Evolutionary conservation across 192 early-diverging fungal genomes (phyloP).

Genomic region (Neocallimastix lanati): DNA sequence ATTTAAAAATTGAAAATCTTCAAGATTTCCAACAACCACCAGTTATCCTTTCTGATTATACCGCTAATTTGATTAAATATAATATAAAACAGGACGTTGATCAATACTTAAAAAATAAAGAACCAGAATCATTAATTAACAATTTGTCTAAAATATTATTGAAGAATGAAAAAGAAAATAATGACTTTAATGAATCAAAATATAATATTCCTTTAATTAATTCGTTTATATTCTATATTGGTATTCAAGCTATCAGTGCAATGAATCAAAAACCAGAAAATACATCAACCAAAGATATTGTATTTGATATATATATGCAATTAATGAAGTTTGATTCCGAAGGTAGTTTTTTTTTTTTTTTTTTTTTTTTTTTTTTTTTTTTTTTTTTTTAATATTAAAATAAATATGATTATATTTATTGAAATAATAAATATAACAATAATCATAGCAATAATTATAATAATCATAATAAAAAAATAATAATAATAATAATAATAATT

Average conservation of each 20-base stretch:
- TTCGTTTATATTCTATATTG: slow-evolving; percentile 70
- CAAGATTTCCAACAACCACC: slow-evolving; percentile 77
- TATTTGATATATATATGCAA: background rate
- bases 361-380: slow-evolving; percentile 6
- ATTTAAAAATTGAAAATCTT: slow-evolving; percentile 76
- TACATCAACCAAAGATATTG: background rate
- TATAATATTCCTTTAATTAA: slow-evolving; percentile 74
- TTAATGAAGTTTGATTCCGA: background rate
- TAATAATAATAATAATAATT: too few species aligned
- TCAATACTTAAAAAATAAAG: slow-evolving; percentile 35
- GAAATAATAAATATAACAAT: too few species aligned
- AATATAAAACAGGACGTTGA: slow-evolving; percentile 60
- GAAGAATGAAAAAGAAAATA: slow-evolving; percentile 4
- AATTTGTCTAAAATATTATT: slow-evolving; percentile 31
- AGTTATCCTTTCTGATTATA: slow-evolving; percentile 67
- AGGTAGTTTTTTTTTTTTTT: background rate
- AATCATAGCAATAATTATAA: too few species aligned
- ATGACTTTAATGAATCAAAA: slow-evolving; percentile 7
- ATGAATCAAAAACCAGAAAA: slow-evolving; percentile 8
- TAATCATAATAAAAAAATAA: too few species aligned
- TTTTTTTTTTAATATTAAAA: too few species aligned
- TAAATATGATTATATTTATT: too few species aligned
- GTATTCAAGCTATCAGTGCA: slow-evolving; percentile 50
- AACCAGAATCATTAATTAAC: slow-evolving; percentile 32
- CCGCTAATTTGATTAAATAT: slow-evolving; percentile 30